These are phyloP conservation scores for Pichia manshurica DNA, from an alignment of 805 yeast species.

Conservation along the genomic window DNA sequence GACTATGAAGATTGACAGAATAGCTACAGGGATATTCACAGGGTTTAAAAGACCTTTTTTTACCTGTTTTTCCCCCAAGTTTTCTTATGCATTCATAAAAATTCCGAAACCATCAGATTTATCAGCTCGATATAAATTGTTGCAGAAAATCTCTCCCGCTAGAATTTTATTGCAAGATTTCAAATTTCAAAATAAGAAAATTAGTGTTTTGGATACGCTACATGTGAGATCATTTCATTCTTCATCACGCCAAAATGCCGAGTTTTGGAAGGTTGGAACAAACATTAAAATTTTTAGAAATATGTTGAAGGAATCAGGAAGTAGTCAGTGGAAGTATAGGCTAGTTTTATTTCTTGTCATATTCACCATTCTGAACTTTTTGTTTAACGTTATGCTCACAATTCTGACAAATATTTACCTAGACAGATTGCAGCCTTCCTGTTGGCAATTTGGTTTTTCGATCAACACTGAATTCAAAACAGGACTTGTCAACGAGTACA, in stretches of 20 bases:
- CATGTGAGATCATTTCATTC: constrained; percentile 9
- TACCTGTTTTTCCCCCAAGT: no score
- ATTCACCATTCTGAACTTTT: constrained; percentile 35
- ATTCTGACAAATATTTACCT: constrained; percentile 29
- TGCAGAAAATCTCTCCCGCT: no score
- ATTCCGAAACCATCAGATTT: no score
- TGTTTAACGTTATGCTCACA: constrained; percentile 32
- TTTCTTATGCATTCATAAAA: no score
- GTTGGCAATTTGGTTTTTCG: constrained; percentile 27
- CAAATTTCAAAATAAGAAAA: no score
- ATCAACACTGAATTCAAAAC: constrained; percentile 28
- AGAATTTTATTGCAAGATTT: no score
- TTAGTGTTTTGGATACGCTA: no score
- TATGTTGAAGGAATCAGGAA: constrained; percentile 31
- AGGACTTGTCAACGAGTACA: constrained; percentile 36
- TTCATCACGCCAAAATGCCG: constrained; percentile 16
- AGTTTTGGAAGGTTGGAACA: constrained; percentile 31
- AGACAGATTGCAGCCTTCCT: constrained; percentile 23
- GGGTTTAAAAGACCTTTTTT: no score
- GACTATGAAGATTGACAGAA: no score
- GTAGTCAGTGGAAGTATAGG: constrained; percentile 39
- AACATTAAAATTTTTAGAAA: constrained; percentile 23
- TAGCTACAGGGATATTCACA: no score
- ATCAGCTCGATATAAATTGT: no score
- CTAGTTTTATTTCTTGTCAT: constrained; percentile 38